Evolutionary conservation across 2,329 filamentous ascomycete species (phyloP).

Genomic region (Capronia coronata): DNA sequence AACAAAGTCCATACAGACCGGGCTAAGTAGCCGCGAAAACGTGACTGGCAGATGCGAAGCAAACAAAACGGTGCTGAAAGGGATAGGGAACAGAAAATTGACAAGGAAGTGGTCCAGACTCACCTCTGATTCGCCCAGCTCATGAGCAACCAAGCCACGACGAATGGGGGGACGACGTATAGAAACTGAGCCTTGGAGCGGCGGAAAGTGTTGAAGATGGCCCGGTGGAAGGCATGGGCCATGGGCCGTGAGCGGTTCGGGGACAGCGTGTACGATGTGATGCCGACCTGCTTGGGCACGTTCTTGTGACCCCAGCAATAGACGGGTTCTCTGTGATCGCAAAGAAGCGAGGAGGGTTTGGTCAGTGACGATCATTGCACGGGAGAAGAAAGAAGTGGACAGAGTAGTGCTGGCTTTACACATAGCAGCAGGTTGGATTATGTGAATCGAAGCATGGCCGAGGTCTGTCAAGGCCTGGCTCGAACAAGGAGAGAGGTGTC

Average conservation of each 20-base stretch:
- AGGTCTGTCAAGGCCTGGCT: no score
- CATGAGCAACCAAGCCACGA: constrained; percentile 74
- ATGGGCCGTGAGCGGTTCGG: constrained; percentile 84
- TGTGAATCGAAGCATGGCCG: no score
- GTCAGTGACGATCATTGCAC: background rate
- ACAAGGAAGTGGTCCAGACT: constrained; percentile 29
- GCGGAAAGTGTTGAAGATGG: constrained; percentile 93
- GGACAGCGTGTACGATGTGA: constrained; percentile 66
- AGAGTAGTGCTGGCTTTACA: no score
- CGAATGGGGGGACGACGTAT: constrained; percentile 74
- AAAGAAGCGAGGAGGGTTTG: background rate
- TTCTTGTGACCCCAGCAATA: constrained; percentile 19
- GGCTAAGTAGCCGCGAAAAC: no score
- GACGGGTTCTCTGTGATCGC: constrained; percentile 13
- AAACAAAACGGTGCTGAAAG: no score
- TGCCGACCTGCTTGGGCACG: constrained; percentile 50
- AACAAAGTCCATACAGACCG: no score
- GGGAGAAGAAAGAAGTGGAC: no score
- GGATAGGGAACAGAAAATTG: background rate
- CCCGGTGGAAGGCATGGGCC: constrained; percentile 68
- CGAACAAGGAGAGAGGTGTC: no score
- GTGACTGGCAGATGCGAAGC: no score
- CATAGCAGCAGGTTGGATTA: no score
- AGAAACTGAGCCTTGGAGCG: constrained; percentile 78
- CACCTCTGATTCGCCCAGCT: constrained; percentile 88